Evolutionary conservation across 2,329 filamentous ascomycete genomes (phyloP).

Genomic region (Claviceps paspali): DNA sequence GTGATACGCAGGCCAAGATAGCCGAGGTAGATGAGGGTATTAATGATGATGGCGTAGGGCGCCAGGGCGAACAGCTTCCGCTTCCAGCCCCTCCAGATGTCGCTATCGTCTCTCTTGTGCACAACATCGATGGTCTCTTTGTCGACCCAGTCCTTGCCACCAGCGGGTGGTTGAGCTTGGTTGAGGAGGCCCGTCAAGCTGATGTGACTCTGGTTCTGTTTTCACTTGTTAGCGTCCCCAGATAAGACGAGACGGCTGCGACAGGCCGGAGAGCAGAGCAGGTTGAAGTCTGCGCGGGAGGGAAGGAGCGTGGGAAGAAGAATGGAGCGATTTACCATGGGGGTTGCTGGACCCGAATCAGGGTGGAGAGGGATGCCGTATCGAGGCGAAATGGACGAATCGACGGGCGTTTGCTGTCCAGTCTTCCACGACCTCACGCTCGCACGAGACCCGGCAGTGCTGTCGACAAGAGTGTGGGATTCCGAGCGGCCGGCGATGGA

Average conservation of each 20-base stretch:
- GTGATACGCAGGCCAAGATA: constrained; percentile 37
- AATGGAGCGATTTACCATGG: constrained; percentile 6
- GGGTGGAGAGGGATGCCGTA: constrained; percentile 6
- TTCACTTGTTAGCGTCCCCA: background rate
- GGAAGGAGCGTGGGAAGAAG: too few species aligned
- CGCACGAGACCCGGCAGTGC: constrained; percentile 11
- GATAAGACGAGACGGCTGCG: too few species aligned
- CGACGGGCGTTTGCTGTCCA: constrained; percentile 8
- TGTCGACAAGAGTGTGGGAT: constrained; percentile 16
- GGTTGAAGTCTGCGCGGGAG: too few species aligned
- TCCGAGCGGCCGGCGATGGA: constrained; percentile 11
- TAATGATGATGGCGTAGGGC: constrained; percentile 24
- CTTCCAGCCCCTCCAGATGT: constrained; percentile 31
- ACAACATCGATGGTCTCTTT: constrained; percentile 22
- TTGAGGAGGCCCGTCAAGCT: constrained; percentile 26
- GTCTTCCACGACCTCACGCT: constrained; percentile 12
- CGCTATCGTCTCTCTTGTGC: constrained; percentile 26
- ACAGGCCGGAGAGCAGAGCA: too few species aligned
- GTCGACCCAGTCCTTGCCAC: constrained; percentile 18
- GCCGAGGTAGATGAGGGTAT: constrained; percentile 25
- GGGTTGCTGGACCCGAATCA: constrained; percentile 7
- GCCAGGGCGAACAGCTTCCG: constrained; percentile 23
- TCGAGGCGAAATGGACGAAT: constrained; percentile 5
- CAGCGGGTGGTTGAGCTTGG: constrained; percentile 14
- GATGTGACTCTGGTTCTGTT: constrained; percentile 26